Percentiles rank a stretch among this genome's conserved stretches.
phyloP scores from a whole-genome alignment of 805 yeast genomes.

The Teunomyces panamensis region DNA sequence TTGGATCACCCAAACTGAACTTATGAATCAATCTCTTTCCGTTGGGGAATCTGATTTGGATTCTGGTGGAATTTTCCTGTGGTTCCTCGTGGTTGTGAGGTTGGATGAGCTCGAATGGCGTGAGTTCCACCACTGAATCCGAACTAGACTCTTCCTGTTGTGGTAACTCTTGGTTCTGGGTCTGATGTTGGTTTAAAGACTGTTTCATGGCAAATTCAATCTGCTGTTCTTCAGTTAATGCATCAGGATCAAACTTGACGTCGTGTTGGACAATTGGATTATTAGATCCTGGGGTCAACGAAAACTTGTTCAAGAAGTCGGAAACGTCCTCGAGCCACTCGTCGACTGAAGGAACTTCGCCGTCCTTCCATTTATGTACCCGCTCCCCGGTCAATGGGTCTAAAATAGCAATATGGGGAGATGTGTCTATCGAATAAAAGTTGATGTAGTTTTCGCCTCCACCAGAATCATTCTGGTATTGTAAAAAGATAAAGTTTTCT shows the following conservation, averaged over 20 bases:
- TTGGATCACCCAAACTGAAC: constrained; percentile 57
- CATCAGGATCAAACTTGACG: constrained; percentile 56
- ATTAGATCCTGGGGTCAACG: constrained; percentile 57
- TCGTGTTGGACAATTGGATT: constrained; percentile 69
- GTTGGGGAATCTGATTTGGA: constrained; percentile 85
- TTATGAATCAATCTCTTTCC: constrained; percentile 81
- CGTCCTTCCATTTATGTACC: constrained; percentile 68
- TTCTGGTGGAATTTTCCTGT: constrained; percentile 60
- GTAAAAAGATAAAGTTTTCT: constrained; percentile 76
- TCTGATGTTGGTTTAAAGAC: constrained; percentile 42
- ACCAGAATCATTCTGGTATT: constrained; percentile 75
- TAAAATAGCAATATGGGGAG: constrained; percentile 86
- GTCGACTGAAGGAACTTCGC: constrained; percentile 54
- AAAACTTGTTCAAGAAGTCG: constrained; percentile 63
- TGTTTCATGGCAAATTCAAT: constrained; percentile 70
- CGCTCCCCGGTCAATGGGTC: constrained; percentile 97
- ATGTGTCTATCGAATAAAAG: constrained; percentile 66
- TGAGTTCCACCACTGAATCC: constrained; percentile 16
- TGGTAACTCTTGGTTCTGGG: constrained; percentile 7
- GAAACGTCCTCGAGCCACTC: constrained; percentile 66
- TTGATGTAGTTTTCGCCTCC: constrained; percentile 70
- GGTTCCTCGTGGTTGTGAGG: constrained; percentile 66
- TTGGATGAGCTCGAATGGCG: constrained; percentile 47
- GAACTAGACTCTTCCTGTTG: not conserved
- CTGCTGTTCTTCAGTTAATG: constrained; percentile 81